Evolutionary conservation across 2,329 filamentous ascomycete species (phyloP).

Genomic region (Aspergillus glaucus): DNA sequence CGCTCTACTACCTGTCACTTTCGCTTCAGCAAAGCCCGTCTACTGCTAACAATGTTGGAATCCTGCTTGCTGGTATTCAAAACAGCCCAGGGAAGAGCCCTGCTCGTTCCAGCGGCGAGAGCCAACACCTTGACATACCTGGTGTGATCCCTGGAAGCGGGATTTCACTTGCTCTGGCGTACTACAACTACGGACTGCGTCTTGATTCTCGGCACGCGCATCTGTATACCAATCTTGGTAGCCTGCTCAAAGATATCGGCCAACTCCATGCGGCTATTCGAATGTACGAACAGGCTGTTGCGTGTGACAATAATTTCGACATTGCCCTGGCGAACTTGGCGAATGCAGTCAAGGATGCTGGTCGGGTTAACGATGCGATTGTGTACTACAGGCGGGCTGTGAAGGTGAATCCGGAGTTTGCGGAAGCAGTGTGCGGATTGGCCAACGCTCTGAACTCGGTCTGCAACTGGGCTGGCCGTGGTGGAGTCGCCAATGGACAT

Average conservation of each 20-base stretch:
- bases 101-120: conserved; percentile 28
- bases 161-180: conserved; percentile 77
- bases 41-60: conserved; percentile 96
- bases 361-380: conserved; percentile 86
- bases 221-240: conserved; percentile 92
- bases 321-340: conserved; percentile 94
- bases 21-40: conserved; percentile 94
- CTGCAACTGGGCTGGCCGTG: conserved; percentile 86
- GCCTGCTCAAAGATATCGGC: conserved; percentile 90
- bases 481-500: conserved; percentile 69
- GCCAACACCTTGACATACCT: conserved; percentile 53
- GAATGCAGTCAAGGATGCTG: conserved; percentile 96
- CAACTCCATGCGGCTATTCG: conserved; percentile 85
- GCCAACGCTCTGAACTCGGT: conserved; percentile 95
- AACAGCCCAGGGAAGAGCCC: conserved; percentile 49
- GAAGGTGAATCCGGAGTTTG: conserved; percentile 85
- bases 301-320: conserved; percentile 89
- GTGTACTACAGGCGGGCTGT: conserved; percentile 87
- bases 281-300: conserved; percentile 95
- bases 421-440: conserved; percentile 91
- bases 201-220: conserved; percentile 88
- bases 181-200: conserved; percentile 89
- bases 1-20: conserved; percentile 89
- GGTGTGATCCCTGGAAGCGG: conserved; percentile 82
- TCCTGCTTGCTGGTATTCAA: conserved; percentile 89